Evolutionary conservation across 371 early-diverging fungal species (phyloP), one percentile per base, ranked within the genome.

Genomic region (Mucor lusitanicus): DNA sequence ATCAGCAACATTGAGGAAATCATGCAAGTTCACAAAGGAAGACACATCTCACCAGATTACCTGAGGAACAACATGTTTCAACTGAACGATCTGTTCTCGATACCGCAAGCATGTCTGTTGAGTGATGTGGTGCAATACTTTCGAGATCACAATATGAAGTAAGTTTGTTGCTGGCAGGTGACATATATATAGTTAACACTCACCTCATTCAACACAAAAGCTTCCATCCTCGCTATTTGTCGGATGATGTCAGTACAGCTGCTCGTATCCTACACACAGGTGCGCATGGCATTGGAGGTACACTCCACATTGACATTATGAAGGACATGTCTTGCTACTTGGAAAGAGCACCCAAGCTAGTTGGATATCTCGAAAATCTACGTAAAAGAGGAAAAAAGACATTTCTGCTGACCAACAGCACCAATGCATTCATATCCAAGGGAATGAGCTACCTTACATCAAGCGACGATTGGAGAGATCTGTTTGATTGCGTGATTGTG

Each of bases 41-140:
- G 79, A 15, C 90, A 90, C 61, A 79, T 90, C 35, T 69, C 88
- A 13, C 88, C 87, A 0, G 71, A 78, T 37, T 88, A 88, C 57
- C 71, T 86, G 2, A 67, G 69, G 15, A 73, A 64, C n/a, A 83
- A 83, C 32, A 84, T 90, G 77, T 80, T 79, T 66, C 90, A 90
- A 48, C 68, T 90, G 23, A 88, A 82, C 59, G 90, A 90, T 63
- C 63, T 90, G 7, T 90, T 88, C 58, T 84, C 84, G 8, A 75
- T 86, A 48, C 90, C 90, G 0, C 88, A 88, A 64, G 86, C 81
- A 0, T 85, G 86, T 12, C 46, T 89, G 25, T 64, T 88, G 35
- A 87, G 87, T 23, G 90, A 90, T 64, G 66, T 90, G 3, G 77
- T 85, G 6, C 88, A 90, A 72, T 85, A 85, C 53, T 90, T 90